Conservation (phyloP, 148 eudicot species). For the Talinum fruticosum region DNA sequence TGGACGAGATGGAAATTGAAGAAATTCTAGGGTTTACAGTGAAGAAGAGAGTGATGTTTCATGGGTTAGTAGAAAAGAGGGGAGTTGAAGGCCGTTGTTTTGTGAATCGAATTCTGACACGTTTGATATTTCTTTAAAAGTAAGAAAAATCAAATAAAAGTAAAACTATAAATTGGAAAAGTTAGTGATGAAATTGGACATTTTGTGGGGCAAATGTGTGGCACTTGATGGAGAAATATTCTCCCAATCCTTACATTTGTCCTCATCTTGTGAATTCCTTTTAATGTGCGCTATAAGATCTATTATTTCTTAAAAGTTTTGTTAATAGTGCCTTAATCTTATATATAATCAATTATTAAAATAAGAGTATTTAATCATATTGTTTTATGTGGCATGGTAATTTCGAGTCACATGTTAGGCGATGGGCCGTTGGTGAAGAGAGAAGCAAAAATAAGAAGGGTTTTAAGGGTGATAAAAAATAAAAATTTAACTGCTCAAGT, state of each 20-base stretch:
- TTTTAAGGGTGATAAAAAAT: too few species aligned
- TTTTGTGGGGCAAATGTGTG: neutral
- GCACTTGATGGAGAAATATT: neutral
- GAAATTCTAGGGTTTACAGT: conserved; percentile 8
- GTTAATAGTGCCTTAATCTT: too few species aligned
- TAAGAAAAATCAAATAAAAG: neutral
- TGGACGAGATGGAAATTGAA: conserved; percentile 8
- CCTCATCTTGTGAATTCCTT: neutral
- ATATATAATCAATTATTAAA: too few species aligned
- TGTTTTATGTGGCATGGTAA: too few species aligned
- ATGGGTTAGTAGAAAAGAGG: neutral
- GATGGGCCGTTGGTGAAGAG: too few species aligned
- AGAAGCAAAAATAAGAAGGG: too few species aligned
- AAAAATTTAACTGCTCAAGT: too few species aligned
- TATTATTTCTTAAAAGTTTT: too few species aligned
- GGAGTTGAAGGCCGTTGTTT: conserved; percentile 44
- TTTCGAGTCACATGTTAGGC: too few species aligned
- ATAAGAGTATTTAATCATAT: too few species aligned
- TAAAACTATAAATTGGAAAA: neutral
- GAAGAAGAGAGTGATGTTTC: neutral
- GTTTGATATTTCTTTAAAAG: conserved; percentile 4
- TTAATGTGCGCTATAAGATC: neutral
- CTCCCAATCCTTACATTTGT: conserved; percentile 1
- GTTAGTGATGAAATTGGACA: neutral
- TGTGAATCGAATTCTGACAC: conserved; percentile 62